phyloP scores from a whole-genome alignment of 1,284 basidiomycete species.

The Rhodotorula sp. region DNA sequence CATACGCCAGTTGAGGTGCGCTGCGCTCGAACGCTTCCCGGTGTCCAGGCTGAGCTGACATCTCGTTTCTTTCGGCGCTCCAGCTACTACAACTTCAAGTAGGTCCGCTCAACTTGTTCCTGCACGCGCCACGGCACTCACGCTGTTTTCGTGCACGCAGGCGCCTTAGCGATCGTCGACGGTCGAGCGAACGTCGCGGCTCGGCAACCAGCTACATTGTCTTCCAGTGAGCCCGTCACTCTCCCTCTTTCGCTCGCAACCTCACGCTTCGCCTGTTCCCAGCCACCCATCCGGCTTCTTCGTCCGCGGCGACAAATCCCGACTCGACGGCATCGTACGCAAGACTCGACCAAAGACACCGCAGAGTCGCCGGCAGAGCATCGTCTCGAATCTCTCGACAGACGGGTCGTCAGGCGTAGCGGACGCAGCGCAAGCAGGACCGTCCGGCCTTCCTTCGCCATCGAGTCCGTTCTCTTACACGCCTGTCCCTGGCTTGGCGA shows the following conservation, averaged over 20 bases:
- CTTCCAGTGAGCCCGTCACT: constrained; percentile 15
- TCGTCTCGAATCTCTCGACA: constrained; percentile 18
- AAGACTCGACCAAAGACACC: constrained; percentile 16
- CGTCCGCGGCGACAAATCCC: constrained; percentile 12
- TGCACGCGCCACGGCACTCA: not conserved
- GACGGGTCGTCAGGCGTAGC: constrained; percentile 3
- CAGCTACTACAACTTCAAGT: constrained; percentile 36
- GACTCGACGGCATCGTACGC: constrained; percentile 26
- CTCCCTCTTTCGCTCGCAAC: too few relatives aligned
- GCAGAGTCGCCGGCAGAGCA: constrained; percentile 16
- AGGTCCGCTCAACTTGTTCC: not conserved
- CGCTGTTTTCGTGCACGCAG: not conserved
- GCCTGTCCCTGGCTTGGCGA: not conserved
- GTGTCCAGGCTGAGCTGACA: not conserved
- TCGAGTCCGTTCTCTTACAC: not conserved
- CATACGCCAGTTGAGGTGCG: constrained; percentile 28
- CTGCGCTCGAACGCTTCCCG: too few relatives aligned
- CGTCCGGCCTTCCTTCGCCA: not conserved
- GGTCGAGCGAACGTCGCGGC: constrained; percentile 20
- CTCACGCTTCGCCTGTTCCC: not conserved
- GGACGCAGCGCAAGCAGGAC: not conserved
- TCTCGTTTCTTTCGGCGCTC: too few relatives aligned
- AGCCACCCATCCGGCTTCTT: constrained; percentile 33
- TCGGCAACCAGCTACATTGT: constrained; percentile 2
- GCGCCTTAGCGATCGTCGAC: constrained; percentile 25